Evolutionary conservation across 768 basidiomycete genomes (phyloP), one percentile per base, ranked within the genome.

Genomic region (Steccherinum ochraceum): DNA sequence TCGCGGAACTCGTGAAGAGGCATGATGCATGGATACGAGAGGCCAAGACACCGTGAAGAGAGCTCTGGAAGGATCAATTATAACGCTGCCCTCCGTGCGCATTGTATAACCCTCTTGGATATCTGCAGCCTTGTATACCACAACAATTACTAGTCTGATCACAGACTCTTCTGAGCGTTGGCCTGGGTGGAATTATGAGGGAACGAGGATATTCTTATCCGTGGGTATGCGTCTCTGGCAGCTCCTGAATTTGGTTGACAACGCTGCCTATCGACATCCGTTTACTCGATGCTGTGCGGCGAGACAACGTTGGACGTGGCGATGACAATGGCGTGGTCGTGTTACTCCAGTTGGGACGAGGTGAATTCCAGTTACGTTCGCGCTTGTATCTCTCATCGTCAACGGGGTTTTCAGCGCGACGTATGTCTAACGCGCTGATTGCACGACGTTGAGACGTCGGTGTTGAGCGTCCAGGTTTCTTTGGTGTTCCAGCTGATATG

Each of bases 301-400:
- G 16, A 7, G 30, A 16, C 7, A 16, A 35, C 30, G 30, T 7
- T 7, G 30, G 30, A 35, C 30, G 7, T 16, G 30, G 30, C 7
- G 30, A 35, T 16, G 30, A 35, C 30, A 7, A 16, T 35, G 30
- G 10, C 40, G 30, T 7, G 7, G 30, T 7, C 7, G 30, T 7
- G 7, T 7, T 11, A 2, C 23, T 18, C 83, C 83, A 84, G 46
- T 70, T 74, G 5, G 80, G 82, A 30, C 72, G 76, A n/a, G 79
- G 80, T 5, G 83, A 76, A 62, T 83, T 81, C 84, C 83, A 86
- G 58, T 86, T 86, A 45, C 80, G 72, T 64, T 86, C 84, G 45
- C 82, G 74, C 56, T 77, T 70, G 63, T 84, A 81, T 44, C 80
- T 72, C 56, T 77, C 74, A 35, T 79, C 75, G n/a, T 58, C 52